These are phyloP conservation scores for Mesembryanthemum crystallinum DNA, from an alignment of 148 eudicot genomes.

Conservation along the genomic window DNA sequence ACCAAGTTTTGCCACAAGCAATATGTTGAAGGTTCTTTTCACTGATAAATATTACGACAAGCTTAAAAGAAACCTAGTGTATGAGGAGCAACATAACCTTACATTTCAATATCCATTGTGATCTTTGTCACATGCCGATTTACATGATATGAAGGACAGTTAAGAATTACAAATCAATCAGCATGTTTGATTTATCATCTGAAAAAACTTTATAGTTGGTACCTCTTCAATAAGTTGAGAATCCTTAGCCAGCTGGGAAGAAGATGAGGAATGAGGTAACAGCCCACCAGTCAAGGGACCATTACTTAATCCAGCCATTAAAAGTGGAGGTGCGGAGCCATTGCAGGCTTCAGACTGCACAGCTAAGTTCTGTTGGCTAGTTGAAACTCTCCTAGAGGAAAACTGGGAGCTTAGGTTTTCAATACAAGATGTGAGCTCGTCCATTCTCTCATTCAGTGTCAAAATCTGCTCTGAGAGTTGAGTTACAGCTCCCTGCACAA, in stretches of 20 bases:
- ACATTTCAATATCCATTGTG: background rate
- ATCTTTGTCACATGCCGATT: background rate
- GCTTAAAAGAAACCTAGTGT: background rate
- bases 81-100: background rate
- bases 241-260: conserved; percentile 77
- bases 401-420: conserved; percentile 78
- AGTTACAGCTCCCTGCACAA: conserved; percentile 64
- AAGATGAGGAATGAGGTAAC: conserved; percentile 65
- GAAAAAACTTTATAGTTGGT: background rate
- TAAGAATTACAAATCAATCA: no score
- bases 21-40: background rate
- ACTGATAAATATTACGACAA: background rate
- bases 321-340: conserved; percentile 51
- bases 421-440: conserved; percentile 80
- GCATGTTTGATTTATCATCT: no score
- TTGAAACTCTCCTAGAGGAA: conserved; percentile 36
- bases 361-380: conserved; percentile 78
- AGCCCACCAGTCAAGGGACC: conserved; percentile 48
- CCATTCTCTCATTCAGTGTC: conserved; percentile 87
- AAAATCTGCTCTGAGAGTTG: conserved; percentile 87
- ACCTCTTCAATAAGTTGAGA: conserved; percentile 88
- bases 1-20: background rate
- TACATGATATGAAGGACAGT: background rate
- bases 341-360: conserved; percentile 70
- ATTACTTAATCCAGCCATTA: conserved; percentile 52